Percentiles rank a stretch among this genome's conserved stretches.
phyloP scores from a whole-genome alignment of 768 basidiomycete genomes.

The Lentinula sp. region DNA sequence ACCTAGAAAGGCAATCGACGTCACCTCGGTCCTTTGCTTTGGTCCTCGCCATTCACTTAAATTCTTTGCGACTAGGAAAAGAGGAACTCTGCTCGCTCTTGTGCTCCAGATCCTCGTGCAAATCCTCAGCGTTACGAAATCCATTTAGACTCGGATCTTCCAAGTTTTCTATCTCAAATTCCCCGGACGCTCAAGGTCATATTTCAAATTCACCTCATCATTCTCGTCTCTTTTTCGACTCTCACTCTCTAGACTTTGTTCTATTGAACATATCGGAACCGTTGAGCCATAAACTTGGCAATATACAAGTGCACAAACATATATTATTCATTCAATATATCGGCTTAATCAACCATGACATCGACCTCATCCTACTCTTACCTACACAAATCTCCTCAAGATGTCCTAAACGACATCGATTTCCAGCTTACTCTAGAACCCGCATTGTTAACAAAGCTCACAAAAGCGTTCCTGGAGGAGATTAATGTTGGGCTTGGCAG shows the following conservation, averaged over 20 bases:
- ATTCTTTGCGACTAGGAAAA: too few relatives aligned
- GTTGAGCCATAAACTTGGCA: too few relatives aligned
- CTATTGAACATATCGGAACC: too few relatives aligned
- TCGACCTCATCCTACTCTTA: conserved; percentile 41
- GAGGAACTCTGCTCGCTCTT: too few relatives aligned
- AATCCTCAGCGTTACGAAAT: too few relatives aligned
- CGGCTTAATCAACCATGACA: conserved; percentile 3
- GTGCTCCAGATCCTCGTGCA: too few relatives aligned
- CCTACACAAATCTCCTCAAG: conserved; percentile 35
- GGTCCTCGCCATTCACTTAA: too few relatives aligned
- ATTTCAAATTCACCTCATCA: background rate
- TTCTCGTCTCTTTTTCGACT: background rate
- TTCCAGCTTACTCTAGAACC: conserved; percentile 64
- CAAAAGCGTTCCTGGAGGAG: conserved; percentile 76
- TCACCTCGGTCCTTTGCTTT: background rate
- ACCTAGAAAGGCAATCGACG: background rate
- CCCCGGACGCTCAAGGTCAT: background rate
- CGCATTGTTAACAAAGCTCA: conserved; percentile 60
- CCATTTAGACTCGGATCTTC: too few relatives aligned
- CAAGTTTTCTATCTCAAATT: background rate
- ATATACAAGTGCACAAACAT: background rate
- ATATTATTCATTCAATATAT: background rate
- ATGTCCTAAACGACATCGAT: conserved; percentile 59
- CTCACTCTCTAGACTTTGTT: background rate
- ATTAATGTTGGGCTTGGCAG: conserved; percentile 64